phyloP scores from a whole-genome alignment of 768 basidiomycete genomes.

The Peribolospora kevripleyi region DNA sequence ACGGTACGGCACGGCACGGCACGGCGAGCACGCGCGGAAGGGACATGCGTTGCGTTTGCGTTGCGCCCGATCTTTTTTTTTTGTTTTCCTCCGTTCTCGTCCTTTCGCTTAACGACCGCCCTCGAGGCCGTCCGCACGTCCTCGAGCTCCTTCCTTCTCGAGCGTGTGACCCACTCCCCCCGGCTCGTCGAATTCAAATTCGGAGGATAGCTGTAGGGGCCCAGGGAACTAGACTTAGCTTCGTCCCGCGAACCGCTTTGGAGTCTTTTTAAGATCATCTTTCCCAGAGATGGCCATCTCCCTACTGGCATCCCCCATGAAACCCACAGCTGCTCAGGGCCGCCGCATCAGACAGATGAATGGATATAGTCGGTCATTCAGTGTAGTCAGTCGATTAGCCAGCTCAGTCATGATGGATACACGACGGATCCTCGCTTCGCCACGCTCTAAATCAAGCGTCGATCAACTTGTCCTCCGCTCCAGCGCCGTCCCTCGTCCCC shows the following conservation, averaged over 20 bases:
- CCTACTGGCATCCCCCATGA: not conserved
- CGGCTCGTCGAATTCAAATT: not conserved
- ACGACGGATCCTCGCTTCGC: too few relatives aligned
- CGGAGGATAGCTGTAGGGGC: not conserved
- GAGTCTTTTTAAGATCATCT: not conserved
- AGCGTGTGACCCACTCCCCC: not conserved
- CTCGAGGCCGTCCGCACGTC: not conserved
- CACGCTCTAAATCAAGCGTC: too few relatives aligned
- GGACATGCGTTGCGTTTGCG: too few relatives aligned
- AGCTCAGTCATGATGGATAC: too few relatives aligned
- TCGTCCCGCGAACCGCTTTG: conserved; percentile 6
- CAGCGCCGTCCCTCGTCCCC: not conserved
- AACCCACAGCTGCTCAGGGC: not conserved
- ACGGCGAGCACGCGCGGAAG: too few relatives aligned
- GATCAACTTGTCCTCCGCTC: not conserved
- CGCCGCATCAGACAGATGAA: not conserved
- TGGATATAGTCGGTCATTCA: not conserved
- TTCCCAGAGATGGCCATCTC: not conserved
- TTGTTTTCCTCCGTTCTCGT: too few relatives aligned
- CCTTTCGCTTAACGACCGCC: not conserved
- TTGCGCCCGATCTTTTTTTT: too few relatives aligned
- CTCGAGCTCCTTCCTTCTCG: not conserved
- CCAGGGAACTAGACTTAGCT: not conserved
- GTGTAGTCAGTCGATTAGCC: too few relatives aligned
- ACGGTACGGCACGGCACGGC: too few relatives aligned